Conservation (phyloP, 495 filamentous ascomycete genomes). For the Penicillium samsonianum region DNA sequence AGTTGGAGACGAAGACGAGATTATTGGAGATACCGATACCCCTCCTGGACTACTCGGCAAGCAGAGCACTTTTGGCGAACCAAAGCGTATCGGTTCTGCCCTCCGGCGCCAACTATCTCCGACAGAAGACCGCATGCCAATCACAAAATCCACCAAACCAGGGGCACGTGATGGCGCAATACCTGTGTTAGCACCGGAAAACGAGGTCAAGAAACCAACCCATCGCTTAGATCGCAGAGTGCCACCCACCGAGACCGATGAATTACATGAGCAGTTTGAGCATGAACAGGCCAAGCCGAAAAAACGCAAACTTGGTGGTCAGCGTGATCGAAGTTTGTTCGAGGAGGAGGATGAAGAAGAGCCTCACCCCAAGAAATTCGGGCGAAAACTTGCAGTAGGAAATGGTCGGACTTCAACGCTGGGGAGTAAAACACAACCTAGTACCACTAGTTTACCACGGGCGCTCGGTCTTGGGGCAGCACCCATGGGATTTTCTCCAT, state of each 20-base stretch:
- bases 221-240: conserved; percentile 7
- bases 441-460: conserved; percentile 15
- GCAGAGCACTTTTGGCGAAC: neutral
- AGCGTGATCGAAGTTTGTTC: conserved; percentile 66
- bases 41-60: conserved; percentile 2
- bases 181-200: neutral
- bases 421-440: conserved; percentile 23
- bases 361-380: conserved; percentile 32
- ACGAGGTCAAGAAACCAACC: conserved; percentile 11
- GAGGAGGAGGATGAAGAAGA: conserved; percentile 69
- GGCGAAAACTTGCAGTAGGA: conserved; percentile 32
- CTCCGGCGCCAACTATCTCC: conserved; percentile 10
- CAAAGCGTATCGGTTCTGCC: conserved; percentile 10
- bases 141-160: conserved; percentile 7
- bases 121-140: conserved; percentile 6
- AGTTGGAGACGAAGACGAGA: conserved; percentile 34
- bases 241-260: conserved; percentile 9
- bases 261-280: conserved; percentile 8
- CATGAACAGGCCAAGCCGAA: conserved; percentile 62
- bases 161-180: conserved; percentile 9
- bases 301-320: conserved; percentile 71
- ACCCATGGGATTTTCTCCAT: conserved; percentile 67
- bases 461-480: conserved; percentile 32
- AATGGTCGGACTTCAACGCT: conserved; percentile 22
- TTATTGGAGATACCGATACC: conserved; percentile 11